A percentile compares a stretch with the other conserved stretches of the same genome.
Evolutionary conservation across 805 yeast species (phyloP).

Genomic region (Danielia reshetovae): DNA sequence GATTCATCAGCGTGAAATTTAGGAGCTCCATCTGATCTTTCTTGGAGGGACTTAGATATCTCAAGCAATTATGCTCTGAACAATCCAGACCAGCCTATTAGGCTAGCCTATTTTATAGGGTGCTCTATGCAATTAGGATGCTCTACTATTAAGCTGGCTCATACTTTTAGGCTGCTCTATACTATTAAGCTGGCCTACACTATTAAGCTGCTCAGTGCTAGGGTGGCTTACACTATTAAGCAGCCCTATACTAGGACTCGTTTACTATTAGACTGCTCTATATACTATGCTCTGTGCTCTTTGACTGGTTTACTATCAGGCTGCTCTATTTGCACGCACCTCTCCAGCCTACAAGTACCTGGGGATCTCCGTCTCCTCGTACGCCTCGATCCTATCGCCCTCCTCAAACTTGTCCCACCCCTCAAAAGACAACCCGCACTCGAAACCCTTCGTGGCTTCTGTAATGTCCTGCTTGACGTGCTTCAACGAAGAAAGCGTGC

Average conservation of each 20-base stretch:
- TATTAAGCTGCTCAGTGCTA: too few species aligned
- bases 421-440: constrained; percentile 80
- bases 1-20: too few species aligned
- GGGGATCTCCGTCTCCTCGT: constrained; percentile 54
- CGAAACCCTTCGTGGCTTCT: constrained; percentile 80
- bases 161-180: too few species aligned
- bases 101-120: too few species aligned
- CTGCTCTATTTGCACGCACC: too few species aligned
- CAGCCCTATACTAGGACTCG: not conserved
- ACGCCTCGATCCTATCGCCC: constrained; percentile 74
- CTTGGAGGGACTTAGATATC: too few species aligned
- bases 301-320: not conserved
- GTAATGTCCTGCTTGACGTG: constrained; percentile 74
- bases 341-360: constrained; percentile 35
- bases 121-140: too few species aligned
- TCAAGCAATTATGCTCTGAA: too few species aligned
- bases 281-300: not conserved
- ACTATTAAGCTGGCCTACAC: too few species aligned
- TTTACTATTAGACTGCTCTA: not conserved
- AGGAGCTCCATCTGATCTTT: too few species aligned
- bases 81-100: too few species aligned
- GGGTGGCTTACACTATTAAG: not conserved
- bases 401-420: constrained; percentile 63
- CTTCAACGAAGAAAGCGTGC: constrained; percentile 68
- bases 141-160: too few species aligned